Evolutionary conservation across 1,139 yeast species (phyloP).

Genomic region (Yamadazyma friedrichii): DNA sequence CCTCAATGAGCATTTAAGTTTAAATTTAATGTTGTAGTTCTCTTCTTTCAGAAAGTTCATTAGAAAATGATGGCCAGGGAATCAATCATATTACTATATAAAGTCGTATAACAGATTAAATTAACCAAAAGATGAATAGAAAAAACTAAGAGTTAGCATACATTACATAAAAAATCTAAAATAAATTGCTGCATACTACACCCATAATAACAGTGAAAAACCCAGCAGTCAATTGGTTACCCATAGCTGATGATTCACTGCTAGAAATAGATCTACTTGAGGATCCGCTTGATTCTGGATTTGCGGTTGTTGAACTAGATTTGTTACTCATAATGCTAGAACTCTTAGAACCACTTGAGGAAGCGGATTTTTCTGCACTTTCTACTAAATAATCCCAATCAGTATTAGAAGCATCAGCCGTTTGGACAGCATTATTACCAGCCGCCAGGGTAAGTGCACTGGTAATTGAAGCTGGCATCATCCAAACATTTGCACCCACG

Average conservation of each 20-base stretch:
- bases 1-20: too few relatives aligned
- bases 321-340: neutral
- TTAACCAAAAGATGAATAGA: too few relatives aligned
- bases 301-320: neutral
- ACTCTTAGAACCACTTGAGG: neutral
- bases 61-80: too few relatives aligned
- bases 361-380: neutral
- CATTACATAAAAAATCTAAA: neutral
- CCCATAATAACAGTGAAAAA: neutral
- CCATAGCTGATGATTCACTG: neutral
- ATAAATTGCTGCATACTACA: neutral
- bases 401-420: conserved; percentile 14
- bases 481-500: conserved; percentile 50
- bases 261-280: neutral
- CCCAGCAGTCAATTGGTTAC: conserved; percentile 1
- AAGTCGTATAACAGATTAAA: too few relatives aligned
- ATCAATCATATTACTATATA: too few relatives aligned
- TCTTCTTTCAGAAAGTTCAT: too few relatives aligned
- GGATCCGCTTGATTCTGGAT: neutral
- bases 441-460: conserved; percentile 22
- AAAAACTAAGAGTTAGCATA: neutral
- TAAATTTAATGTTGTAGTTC: too few relatives aligned
- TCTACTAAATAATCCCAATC: conserved; percentile 12
- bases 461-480: conserved; percentile 42
- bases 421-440: conserved; percentile 13